Percentiles rank a stretch among this genome's conserved stretches.
Evolutionary conservation across 2,329 filamentous ascomycete species (phyloP).

Genomic region (Trichophyton benhamiae): DNA sequence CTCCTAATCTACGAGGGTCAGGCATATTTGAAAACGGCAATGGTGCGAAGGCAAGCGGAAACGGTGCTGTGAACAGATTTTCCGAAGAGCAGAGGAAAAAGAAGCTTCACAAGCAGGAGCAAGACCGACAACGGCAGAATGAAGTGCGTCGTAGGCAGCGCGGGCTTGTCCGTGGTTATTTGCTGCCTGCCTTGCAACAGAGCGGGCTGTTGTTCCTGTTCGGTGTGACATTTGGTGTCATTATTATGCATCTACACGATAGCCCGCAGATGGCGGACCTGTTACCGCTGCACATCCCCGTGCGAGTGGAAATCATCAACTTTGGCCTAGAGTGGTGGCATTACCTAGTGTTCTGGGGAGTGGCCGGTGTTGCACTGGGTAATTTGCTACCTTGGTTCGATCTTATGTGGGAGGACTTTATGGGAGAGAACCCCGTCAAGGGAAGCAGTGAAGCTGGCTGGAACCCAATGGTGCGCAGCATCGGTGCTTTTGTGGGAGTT

Average conservation of each 20-base stretch:
- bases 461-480: constrained; percentile 57
- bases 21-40: not conserved
- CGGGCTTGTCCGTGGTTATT: constrained; percentile 24
- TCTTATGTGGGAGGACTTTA: constrained; percentile 52
- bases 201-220: constrained; percentile 59
- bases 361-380: constrained; percentile 64
- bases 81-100: not conserved
- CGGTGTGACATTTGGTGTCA: constrained; percentile 68
- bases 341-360: constrained; percentile 72
- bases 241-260: constrained; percentile 69
- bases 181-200: constrained; percentile 46
- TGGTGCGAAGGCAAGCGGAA: not conserved
- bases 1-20: constrained; percentile 39
- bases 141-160: not conserved
- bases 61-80: not conserved
- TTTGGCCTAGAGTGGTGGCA: constrained; percentile 40
- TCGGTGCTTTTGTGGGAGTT: constrained; percentile 61
- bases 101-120: not conserved
- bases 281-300: constrained; percentile 26
- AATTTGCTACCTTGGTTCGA: constrained; percentile 77
- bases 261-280: constrained; percentile 42
- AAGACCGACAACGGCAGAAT: not conserved
- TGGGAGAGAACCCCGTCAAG: constrained; percentile 24
- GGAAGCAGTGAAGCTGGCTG: constrained; percentile 36
- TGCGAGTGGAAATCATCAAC: constrained; percentile 47